Evolutionary conservation across 164 flowering plant genomes (phyloP), one percentile per base, ranked within the genome.

Genomic region (Magnolia officinalis): DNA sequence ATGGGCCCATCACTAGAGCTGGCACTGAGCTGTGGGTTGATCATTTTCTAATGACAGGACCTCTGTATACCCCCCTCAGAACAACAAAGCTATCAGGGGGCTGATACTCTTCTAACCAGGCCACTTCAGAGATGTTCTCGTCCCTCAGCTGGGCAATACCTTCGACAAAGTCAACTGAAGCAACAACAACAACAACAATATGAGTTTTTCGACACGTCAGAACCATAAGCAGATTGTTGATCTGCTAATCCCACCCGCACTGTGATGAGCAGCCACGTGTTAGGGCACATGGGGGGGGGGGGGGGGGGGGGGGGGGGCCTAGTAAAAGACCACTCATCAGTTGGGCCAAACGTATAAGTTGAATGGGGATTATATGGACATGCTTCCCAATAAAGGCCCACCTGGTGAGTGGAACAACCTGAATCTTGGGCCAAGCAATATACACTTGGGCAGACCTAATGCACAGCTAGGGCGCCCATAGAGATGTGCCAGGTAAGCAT

Each of bases 21-120:
- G 74, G 45, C 23, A 61, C 61, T 52, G 51, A 11, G 61, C 61
- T 55, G 16, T 55, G 13, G 13, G 13, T 6, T 55, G 13, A 55
- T 86, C 84, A 90, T 55, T 76, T 78, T 80, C 84, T 85, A 78
- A 90, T 89, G 50, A 84, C 80, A 3, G 88, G 94, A 20, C 92
- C 94, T 75, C 73, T 85, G 88, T 89, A 90, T 63, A 71, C 50
- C 75, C 89, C 92, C 79, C 94, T 85, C 67, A 85, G 81, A 63
- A 90, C 87, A 78, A 88, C 90, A 80, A 89, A 89, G 87, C 81
- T 82, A 68, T 90, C 94, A 1, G 94, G 90, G 51, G 89, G 92
- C 78, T 88, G 92, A 81, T 78, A 82, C 71, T 89, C 94, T 84
- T 89, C 90, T 73, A 90, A 82, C 94, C 92, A 90, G 7, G 82